Evolutionary conservation across 208 protist species (phyloP).

Genomic region (Trypanosomatidae sp.): DNA sequence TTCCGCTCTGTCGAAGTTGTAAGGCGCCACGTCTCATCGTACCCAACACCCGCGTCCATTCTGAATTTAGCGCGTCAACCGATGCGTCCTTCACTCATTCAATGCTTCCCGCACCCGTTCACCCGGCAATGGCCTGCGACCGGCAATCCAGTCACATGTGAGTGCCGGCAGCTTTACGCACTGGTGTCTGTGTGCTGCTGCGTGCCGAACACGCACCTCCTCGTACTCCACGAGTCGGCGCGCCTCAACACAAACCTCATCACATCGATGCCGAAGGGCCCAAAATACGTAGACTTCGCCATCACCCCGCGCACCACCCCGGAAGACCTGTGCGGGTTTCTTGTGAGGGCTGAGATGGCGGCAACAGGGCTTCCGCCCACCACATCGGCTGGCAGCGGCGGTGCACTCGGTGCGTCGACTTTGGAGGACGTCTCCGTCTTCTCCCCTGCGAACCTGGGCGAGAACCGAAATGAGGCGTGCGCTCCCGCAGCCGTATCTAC

Average conservation of each 20-base stretch:
- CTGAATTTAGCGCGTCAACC: neutral
- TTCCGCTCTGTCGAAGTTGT: neutral
- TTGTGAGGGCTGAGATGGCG: constrained; percentile 56
- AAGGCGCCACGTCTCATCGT: neutral
- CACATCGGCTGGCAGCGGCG: constrained; percentile 11
- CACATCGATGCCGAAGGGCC: constrained; percentile 79
- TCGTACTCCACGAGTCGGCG: constrained; percentile 72
- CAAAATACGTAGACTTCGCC: constrained; percentile 77
- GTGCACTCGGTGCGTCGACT: neutral
- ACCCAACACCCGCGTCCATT: neutral
- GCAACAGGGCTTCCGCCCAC: constrained; percentile 6
- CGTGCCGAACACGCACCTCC: constrained; percentile 70
- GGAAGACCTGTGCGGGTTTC: constrained; percentile 66
- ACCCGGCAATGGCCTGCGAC: constrained; percentile 78
- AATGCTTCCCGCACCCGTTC: constrained; percentile 86
- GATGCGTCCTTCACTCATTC: constrained; percentile 58
- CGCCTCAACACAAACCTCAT: constrained; percentile 48
- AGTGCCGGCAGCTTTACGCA: constrained; percentile 84
- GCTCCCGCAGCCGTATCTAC: neutral
- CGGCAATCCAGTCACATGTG: constrained; percentile 68
- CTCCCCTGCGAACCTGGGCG: neutral
- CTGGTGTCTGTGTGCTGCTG: constrained; percentile 87
- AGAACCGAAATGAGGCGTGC: constrained; percentile 3
- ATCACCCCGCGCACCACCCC: constrained; percentile 60
- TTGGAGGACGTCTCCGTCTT: constrained; percentile 17